Conservation (phyloP, 2,329 filamentous ascomycete species). For the Penicillium sclerotiorum region DNA sequence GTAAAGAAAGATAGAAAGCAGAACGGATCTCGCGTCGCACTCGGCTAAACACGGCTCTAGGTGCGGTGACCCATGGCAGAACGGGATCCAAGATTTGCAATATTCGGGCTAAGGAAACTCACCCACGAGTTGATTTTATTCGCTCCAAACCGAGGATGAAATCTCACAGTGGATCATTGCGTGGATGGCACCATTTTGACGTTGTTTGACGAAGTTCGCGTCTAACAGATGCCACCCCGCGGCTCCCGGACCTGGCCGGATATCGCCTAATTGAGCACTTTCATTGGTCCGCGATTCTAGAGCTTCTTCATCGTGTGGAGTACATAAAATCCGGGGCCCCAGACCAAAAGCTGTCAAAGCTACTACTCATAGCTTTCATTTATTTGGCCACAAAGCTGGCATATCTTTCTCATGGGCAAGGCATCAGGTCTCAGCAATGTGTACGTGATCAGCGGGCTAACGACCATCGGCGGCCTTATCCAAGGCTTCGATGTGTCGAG, state of each 20-base stretch:
- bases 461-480: slow-evolving; percentile 20
- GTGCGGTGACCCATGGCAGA: slow-evolving; percentile 15
- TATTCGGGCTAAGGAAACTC: not conserved
- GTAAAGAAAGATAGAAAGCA: not conserved
- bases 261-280: slow-evolving; percentile 8
- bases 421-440: slow-evolving; percentile 16
- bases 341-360: slow-evolving; percentile 6
- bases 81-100: not conserved
- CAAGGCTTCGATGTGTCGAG: slow-evolving; percentile 23
- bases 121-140: not conserved
- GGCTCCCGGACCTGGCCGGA: slow-evolving; percentile 13
- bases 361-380: not conserved
- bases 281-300: slow-evolving; percentile 4
- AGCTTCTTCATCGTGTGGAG: slow-evolving; percentile 11
- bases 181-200: slow-evolving; percentile 9
- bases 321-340: slow-evolving; percentile 23
- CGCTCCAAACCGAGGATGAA: not conserved
- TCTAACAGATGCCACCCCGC: slow-evolving; percentile 1
- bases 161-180: not conserved
- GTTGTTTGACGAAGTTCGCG: slow-evolving; percentile 6
- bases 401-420: slow-evolving; percentile 14
- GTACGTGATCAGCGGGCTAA: slow-evolving; percentile 18
- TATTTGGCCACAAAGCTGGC: not conserved
- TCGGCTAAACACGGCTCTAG: slow-evolving; percentile 6
- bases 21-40: slow-evolving; percentile 18